A percentile compares a stretch with the other conserved stretches of the same genome.
Conservation (phyloP, 192 early-diverging fungal species). For the Backusella macrospora region DNA sequence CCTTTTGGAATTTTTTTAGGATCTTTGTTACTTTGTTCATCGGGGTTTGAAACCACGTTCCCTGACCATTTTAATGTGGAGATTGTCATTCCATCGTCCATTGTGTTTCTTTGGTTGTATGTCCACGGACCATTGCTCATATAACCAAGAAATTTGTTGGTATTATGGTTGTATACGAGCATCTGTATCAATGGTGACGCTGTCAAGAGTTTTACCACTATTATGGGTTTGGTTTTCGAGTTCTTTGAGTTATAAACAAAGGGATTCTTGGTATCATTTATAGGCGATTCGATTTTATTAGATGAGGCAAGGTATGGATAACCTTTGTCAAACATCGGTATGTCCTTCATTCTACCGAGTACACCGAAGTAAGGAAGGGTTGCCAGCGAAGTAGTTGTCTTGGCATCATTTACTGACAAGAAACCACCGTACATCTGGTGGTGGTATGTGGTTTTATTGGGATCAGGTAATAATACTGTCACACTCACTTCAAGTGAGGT, state of each 20-base stretch:
- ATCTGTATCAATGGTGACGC: slow-evolving; percentile 24
- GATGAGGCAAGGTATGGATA: slow-evolving; percentile 35
- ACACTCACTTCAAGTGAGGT: slow-evolving; percentile 3
- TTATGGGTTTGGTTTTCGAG: slow-evolving; percentile 20
- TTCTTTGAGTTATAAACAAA: slow-evolving; percentile 3
- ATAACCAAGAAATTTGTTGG: slow-evolving; percentile 10
- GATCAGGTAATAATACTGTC: slow-evolving; percentile 14
- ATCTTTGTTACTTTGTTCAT: neutral
- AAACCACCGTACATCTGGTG: slow-evolving; percentile 50
- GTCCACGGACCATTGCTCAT: slow-evolving; percentile 1
- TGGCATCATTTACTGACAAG: slow-evolving; percentile 29
- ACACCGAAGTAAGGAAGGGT: slow-evolving; percentile 54
- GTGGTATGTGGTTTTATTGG: slow-evolving; percentile 6
- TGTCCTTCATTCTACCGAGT: slow-evolving; percentile 43
- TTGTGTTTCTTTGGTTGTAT: slow-evolving; percentile 29
- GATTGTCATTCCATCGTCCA: slow-evolving; percentile 19
- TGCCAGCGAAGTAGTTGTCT: slow-evolving; percentile 13
- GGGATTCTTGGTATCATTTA: neutral
- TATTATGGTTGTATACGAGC: slow-evolving; percentile 10
- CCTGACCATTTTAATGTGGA: slow-evolving; percentile 33
- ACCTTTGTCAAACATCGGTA: slow-evolving; percentile 46
- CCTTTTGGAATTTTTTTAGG: slow-evolving; percentile 21
- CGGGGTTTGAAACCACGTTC: neutral
- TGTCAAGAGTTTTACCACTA: slow-evolving; percentile 14
- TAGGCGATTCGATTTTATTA: slow-evolving; percentile 21